Base-by-base conservation (phyloP, 2,329 filamentous ascomycete genomes). In the Neofusicoccum sp. region DNA sequence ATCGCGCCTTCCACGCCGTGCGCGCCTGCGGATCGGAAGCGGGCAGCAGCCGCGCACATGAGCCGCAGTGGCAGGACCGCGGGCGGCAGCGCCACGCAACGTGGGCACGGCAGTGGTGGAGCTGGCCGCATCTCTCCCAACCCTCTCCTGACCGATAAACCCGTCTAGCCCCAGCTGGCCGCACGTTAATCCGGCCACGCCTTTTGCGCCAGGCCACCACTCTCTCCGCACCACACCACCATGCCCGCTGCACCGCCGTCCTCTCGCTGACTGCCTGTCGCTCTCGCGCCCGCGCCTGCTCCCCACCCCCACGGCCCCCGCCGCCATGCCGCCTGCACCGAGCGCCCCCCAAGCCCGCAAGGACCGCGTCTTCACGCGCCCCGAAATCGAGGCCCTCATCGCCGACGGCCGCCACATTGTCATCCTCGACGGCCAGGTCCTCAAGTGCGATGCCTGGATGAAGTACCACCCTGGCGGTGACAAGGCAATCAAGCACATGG, bases 381-480 rank as follows among this genome's bases (percentile, higher is more conserved):
- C 85, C 64, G 84, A 92, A 73, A 85, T 96, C 65, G 93, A 97
- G 76, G 87, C 84, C 5, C 79, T 94, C 70, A 97, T 99, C 71
- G 91, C 93, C 6, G 87, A 91, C 63, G 94, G 93, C 4, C 85
- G 86, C 64, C 86, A 87, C 67, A 85, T 99, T 62, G 84, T 97
- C 66, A 92, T 99, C 60, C 83, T 95, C 64, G 87, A 97, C 69
- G 84, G 87, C 64, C 86, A 87, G 70, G 93, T 97, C 8, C 78
- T 98, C 68, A 97, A 93, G 79, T 88, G 92, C 36, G 94, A 98
- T 76, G 84, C 89, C 43, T 99, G 93, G 92, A 80, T 96, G 59
- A 87, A 87, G 60, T 97, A 91, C 72, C 95, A 98, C 72, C 95
- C 95, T 11, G 95, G 95, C 63, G 95, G 95, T 69, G 89, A 94